Percentiles rank a stretch among this genome's conserved stretches.
phyloP scores from a whole-genome alignment of 176 grass and related monocot genomes.

The Alloteropsis semialata region DNA sequence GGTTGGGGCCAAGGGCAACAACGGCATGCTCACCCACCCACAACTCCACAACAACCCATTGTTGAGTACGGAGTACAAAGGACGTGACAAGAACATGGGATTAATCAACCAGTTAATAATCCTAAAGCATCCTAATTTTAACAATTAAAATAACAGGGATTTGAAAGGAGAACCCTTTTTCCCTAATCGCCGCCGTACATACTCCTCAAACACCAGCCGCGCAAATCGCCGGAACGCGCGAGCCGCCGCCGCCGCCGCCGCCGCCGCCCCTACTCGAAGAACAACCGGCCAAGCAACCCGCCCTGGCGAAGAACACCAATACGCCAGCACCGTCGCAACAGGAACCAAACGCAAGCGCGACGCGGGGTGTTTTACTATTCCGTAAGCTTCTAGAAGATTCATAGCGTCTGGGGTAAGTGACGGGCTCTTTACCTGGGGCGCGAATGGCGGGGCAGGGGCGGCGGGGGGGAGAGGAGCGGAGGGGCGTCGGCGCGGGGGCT shows the following conservation, averaged over 20 bases:
- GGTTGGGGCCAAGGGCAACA: not conserved
- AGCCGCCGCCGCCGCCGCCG: no score
- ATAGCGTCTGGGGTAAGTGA: not conserved
- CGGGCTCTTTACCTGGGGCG: constrained; percentile 10
- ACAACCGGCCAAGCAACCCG: not conserved
- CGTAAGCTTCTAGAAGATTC: not conserved
- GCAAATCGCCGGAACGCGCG: not conserved
- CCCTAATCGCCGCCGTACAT: not conserved
- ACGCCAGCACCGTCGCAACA: not conserved
- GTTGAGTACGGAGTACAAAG: not conserved
- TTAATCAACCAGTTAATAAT: not conserved
- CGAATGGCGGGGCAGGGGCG: not conserved
- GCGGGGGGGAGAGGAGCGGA: not conserved
- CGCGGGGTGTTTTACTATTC: not conserved
- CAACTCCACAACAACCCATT: not conserved
- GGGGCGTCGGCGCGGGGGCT: constrained; percentile 2
- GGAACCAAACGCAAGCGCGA: not conserved
- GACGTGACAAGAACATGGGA: not conserved
- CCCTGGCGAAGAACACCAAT: not conserved
- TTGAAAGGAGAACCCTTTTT: not conserved
- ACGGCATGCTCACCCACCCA: not conserved
- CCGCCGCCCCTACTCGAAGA: not conserved
- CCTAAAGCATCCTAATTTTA: not conserved
- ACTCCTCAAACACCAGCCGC: not conserved
- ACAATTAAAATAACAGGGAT: not conserved